Conservation (phyloP, 768 basidiomycete genomes). For the Tricholoma matsutake region DNA sequence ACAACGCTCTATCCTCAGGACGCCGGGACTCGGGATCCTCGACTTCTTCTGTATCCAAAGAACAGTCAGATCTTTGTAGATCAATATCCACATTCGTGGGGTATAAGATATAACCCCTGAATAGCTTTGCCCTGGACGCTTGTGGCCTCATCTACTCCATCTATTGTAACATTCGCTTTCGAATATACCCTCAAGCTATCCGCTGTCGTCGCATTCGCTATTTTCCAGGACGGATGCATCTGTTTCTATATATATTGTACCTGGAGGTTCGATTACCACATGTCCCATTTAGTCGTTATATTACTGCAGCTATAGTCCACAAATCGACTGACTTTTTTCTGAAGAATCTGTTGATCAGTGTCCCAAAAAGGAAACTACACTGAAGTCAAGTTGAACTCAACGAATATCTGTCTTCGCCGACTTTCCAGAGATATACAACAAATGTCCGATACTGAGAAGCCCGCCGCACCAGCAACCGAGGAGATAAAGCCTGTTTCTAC, state of each 20-base stretch:
- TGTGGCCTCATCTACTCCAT: neutral
- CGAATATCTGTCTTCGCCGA: neutral
- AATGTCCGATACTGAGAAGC: slow-evolving; percentile 65
- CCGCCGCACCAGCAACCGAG: slow-evolving; percentile 34
- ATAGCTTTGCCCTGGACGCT: neutral
- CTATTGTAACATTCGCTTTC: neutral
- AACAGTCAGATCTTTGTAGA: slow-evolving; percentile 35
- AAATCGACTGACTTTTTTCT: neutral
- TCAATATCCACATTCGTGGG: slow-evolving; percentile 56
- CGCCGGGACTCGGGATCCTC: neutral
- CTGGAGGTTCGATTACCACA: neutral
- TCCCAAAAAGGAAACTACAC: slow-evolving; percentile 4
- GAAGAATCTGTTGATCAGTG: neutral
- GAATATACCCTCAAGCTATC: neutral
- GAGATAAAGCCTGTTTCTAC: slow-evolving; percentile 55
- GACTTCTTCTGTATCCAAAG: neutral
- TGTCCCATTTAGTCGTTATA: neutral
- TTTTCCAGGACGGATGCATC: neutral
- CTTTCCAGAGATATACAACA: slow-evolving; percentile 3
- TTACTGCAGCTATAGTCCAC: neutral
- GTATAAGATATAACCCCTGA: slow-evolving; percentile 34
- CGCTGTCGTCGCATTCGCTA: slow-evolving; percentile 9
- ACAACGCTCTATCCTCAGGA: slow-evolving; percentile 20
- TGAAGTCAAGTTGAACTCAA: neutral
- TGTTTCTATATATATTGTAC: neutral